Base-by-base conservation (phyloP, 1,284 basidiomycete genomes). In the Pulveroboletus sp. region DNA sequence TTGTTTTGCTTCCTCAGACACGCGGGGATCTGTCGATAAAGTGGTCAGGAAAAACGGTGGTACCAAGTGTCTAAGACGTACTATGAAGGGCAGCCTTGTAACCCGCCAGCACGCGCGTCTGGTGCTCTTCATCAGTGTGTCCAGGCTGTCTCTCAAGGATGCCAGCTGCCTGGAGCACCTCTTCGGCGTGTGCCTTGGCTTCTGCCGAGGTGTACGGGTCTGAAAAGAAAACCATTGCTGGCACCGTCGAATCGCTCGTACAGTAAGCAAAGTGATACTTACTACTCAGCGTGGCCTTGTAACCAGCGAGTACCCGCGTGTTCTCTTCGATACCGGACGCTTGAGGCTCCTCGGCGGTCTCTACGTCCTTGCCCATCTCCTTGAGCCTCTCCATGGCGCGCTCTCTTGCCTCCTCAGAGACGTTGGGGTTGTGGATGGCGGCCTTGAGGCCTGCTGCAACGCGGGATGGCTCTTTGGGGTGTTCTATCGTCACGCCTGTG, bases 401-500 rank as follows among this genome's bases (percentile, higher is more conserved):
- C 48, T 73, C 68, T 65, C 81, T 82, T 4, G 83, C 83, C 57
- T 77, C 76, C 1, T 75, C 72, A 5, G 81, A 81, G 42, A 83
- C 80, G 54, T 79, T 75, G 18, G 81, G 81, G 64, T 84, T 83
- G 58, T 76, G 67, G 18, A 84, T 73, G 22, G 81, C 74, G n/a
- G 82, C 80, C 65, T 83, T 84, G 63, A 83, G 74, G 44, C 84
- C 81, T 1, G 78, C 80, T 35, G 75, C 77, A 52, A 83, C 78
- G 63, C 76, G 78, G 18, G 68, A 52, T 20, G 72, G 60, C 53
- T 79, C 69, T 65, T 76, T 77, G 48, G 28, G 25, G 17, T 70
- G 72, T 52, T 72, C 72, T 72, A 35, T 36, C 15, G 2, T 2
- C 26, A 4, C 17, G 24, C 4, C 7, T n/a, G 25, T 10, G 29